phyloP scores from a whole-genome alignment of 1,284 basidiomycete genomes.

The Heterobasidion occidentale region DNA sequence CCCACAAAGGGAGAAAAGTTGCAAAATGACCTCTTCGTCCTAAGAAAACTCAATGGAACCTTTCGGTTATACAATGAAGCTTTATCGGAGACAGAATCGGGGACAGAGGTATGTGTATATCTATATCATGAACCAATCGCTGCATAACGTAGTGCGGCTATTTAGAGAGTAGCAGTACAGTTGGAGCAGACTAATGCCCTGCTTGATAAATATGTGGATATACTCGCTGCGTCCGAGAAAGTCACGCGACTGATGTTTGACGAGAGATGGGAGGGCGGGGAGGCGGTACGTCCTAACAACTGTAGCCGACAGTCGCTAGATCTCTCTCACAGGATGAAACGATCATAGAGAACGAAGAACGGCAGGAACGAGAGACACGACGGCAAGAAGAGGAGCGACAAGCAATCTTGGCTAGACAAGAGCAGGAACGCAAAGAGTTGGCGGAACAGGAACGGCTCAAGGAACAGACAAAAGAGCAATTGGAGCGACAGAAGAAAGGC shows the following conservation, averaged over 20 bases:
- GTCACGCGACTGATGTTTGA: conserved; percentile 62
- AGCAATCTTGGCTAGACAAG: conserved; percentile 35
- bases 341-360: conserved; percentile 45
- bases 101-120: conserved; percentile 49
- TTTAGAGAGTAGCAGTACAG: conserved; percentile 54
- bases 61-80: conserved; percentile 62
- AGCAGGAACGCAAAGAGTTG: conserved; percentile 38
- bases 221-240: conserved; percentile 63
- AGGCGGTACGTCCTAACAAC: conserved; percentile 38
- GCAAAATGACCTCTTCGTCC: conserved; percentile 59
- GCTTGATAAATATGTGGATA: conserved; percentile 62
- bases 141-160: background rate
- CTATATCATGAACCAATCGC: background rate
- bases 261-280: conserved; percentile 64
- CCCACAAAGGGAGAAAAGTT: conserved; percentile 62
- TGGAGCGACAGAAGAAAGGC: conserved; percentile 16
- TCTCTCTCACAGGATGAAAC: background rate
- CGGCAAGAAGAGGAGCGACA: conserved; percentile 44
- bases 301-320: background rate
- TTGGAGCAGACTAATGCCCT: conserved; percentile 62
- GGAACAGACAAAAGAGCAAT: conserved; percentile 34
- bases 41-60: conserved; percentile 62
- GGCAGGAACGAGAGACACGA: conserved; percentile 38
- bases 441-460: conserved; percentile 44
- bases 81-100: conserved; percentile 48